Base-by-base conservation (phyloP, 805 yeast species). In the Lipomyces orientalis region DNA sequence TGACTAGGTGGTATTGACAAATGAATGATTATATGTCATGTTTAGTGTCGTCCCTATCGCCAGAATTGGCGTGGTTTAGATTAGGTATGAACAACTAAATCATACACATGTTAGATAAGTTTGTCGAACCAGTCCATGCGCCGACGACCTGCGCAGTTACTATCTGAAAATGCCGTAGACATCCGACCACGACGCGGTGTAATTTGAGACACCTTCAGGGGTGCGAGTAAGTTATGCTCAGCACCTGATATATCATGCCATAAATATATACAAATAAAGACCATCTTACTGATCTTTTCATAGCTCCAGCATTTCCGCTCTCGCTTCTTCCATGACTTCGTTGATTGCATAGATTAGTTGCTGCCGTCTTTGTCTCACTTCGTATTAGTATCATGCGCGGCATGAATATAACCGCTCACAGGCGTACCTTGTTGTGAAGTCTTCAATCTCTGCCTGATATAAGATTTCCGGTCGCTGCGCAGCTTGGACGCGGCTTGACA, bases 231-330 rank as follows among this genome's bases (percentile, higher is more conserved):
- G 3, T 25, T 25, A 25, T 25, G 29, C 29, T 25, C 49, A 16
- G n/a, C 16, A 7, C 10, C 49, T 16, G 16, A 16, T 43, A n/a
- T 43, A 4, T 14, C 22, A 2, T 25, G 14, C n/a, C 31, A n/a
- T 25, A 52, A 12, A 39, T 39, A 39, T 29, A 22, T 52, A 8
- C 22, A 52, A 52, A 25, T 25, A 14, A 52, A 52, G 14, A 52
- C 34, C 9, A 25, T 52, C 6, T 5, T 4, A 52, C 25, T 6
- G 33, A 25, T 31, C 10, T 16, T 33, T 29, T 56, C 37, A 62
- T 35, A 67, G 37, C 25, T 68, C 71, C 34, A 65, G 34, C 64
- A 69, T 69, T 52, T 69, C 72, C 16, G 64, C 72, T n/a, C 66
- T 52, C 16, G 64, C 67, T 12, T 69, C 72, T 35, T 67, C 68